Evolutionary conservation across 2,329 filamentous ascomycete species (phyloP).

Genomic region (Lecanosticta acicola): DNA sequence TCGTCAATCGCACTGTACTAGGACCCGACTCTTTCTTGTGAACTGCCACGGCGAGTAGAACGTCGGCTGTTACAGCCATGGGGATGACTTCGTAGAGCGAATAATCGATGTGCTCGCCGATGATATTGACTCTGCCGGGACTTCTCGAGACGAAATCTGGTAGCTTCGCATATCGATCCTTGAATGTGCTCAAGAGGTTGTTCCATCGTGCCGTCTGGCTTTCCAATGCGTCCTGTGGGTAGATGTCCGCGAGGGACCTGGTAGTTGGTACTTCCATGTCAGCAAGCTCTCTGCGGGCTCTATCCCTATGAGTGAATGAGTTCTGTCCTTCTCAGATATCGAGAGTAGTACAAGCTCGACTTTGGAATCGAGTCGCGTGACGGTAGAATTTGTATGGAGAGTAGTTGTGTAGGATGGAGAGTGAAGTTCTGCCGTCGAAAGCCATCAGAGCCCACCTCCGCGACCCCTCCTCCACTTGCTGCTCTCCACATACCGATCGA

Average conservation of each 20-base stretch:
- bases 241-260: constrained; percentile 71
- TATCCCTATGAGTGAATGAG: too few species aligned
- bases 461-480: neutral
- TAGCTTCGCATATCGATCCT: constrained; percentile 60
- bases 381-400: neutral
- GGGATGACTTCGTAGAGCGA: constrained; percentile 92
- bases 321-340: too few species aligned
- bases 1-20: constrained; percentile 68
- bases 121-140: constrained; percentile 93
- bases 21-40: constrained; percentile 49
- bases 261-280: constrained; percentile 62
- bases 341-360: neutral
- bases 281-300: too few species aligned
- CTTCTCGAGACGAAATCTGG: constrained; percentile 83
- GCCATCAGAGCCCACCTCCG: neutral
- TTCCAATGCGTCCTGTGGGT: constrained; percentile 65
- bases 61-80: constrained; percentile 90
- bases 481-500: neutral
- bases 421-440: neutral
- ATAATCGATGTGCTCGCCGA: constrained; percentile 99
- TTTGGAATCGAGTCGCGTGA: neutral
- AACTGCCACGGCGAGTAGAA: constrained; percentile 71
- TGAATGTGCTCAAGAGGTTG: constrained; percentile 64
- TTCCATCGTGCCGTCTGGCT: constrained; percentile 71
- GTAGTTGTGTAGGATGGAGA: neutral